phyloP scores from a whole-genome alignment of 176 grass and related monocot genomes.

The Alopecurus myosuroides region DNA sequence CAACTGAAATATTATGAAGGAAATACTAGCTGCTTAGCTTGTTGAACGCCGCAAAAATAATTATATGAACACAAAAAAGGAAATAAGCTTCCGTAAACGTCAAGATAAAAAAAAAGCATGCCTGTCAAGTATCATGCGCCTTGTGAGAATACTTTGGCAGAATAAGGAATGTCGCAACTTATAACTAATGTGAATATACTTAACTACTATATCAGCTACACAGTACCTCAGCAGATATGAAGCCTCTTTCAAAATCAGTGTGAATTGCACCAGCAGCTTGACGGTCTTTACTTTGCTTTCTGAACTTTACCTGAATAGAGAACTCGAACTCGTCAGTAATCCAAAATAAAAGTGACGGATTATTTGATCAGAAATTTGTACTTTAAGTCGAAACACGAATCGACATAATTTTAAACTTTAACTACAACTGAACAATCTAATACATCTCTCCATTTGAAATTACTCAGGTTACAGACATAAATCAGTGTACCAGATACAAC shows the following conservation, averaged over 20 bases:
- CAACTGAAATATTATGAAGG: too few species aligned
- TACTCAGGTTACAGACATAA: not conserved
- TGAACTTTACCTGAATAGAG: slow-evolving; percentile 84
- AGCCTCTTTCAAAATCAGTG: slow-evolving; percentile 97
- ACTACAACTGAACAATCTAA: not conserved
- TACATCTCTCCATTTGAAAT: not conserved
- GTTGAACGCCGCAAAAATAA: not conserved
- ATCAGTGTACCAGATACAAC: not conserved
- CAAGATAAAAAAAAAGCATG: not conserved
- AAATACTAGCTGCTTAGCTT: not conserved
- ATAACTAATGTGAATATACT: not conserved
- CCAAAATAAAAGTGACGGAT: not conserved
- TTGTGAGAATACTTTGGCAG: not conserved
- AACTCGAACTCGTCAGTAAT: slow-evolving; percentile 1
- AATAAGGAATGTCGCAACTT: too few species aligned
- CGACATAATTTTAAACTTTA: not conserved
- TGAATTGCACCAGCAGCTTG: slow-evolving; percentile 97
- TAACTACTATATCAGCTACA: not conserved
- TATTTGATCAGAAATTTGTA: slow-evolving; percentile 14
- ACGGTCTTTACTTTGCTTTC: slow-evolving; percentile 79
- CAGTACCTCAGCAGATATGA: slow-evolving; percentile 91
- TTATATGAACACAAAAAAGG: not conserved
- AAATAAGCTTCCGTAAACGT: not conserved
- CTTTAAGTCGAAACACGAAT: not conserved
- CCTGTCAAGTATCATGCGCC: not conserved